Evolutionary conservation across 2,329 filamentous ascomycete genomes (phyloP).

Genomic region (Pyrenophora seminiperda): DNA sequence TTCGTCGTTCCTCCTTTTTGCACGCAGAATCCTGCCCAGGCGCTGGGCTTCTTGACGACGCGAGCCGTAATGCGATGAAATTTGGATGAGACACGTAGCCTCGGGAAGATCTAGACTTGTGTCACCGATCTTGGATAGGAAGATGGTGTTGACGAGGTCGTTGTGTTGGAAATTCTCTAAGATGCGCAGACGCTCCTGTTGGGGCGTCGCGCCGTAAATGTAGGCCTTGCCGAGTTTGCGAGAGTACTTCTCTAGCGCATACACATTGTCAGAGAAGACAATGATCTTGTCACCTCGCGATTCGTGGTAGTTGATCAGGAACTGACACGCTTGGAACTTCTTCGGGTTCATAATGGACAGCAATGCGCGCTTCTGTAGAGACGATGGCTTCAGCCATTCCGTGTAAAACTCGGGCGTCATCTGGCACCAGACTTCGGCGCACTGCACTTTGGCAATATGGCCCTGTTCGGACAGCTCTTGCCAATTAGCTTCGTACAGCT

Average conservation of each 20-base stretch:
- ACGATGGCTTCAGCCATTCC: constrained; percentile 75
- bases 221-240: constrained; percentile 82
- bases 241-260: constrained; percentile 85
- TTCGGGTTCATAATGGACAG: constrained; percentile 97
- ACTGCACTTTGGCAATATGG: constrained; percentile 95
- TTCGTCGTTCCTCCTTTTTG: constrained; percentile 94
- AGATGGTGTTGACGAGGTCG: constrained; percentile 85
- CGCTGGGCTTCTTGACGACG: constrained; percentile 95
- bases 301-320: constrained; percentile 98
- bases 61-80: constrained; percentile 96
- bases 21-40: constrained; percentile 87
- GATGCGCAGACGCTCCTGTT: constrained; percentile 83
- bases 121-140: constrained; percentile 96
- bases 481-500: constrained; percentile 98
- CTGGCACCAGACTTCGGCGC: constrained; percentile 97
- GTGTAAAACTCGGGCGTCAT: constrained; percentile 99
- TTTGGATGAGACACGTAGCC: constrained; percentile 95
- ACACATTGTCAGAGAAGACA: constrained; percentile 97
- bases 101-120: constrained; percentile 97
- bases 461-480: constrained; percentile 97
- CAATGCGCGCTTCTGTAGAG: constrained; percentile 67
- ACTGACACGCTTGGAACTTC: constrained; percentile 97
- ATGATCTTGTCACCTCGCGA: constrained; percentile 95
- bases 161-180: constrained; percentile 96
- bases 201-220: constrained; percentile 87